Evolutionary conservation across 257 asterid species (phyloP), one percentile per base, ranked within the genome.

Genomic region (Nicotiana tomentosiformis): DNA sequence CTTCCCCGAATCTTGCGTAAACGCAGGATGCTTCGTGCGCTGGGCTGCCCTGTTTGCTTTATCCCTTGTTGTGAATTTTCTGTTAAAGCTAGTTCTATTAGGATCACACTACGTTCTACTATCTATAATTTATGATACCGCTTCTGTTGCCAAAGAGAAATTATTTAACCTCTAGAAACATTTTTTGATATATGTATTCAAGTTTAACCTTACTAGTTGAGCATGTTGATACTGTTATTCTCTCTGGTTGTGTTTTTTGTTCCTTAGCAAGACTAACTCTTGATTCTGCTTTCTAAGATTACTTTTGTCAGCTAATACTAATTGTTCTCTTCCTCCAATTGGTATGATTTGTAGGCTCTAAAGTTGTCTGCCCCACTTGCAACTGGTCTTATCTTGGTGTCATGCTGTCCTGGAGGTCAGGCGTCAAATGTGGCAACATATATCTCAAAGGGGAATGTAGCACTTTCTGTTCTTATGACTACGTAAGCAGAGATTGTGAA

Each of bases 381-480:
- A 60, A 95, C 99, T 87, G 99, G 99, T 68, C 98, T 95, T 89
- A 95, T 95, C 86, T 82, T 95, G 89, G 99, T 95, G 61, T 95
- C 99, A 26, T 95, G 99, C 90, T 95, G 99, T 87, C 99, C 99
- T 81, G 99, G 99, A 68, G 99, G 99, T 43, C 99, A 95, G 87
- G 99, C 99, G 60, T 95, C 99, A 30, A 95, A 95, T 85, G 99
- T 95, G 83, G 99, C 99, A 65, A 94, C 99, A 20, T 95, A 92
- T 82, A 95, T 95, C 84, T 94, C 99, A 10, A 95, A 92, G 87
- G 99, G 99, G 81, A 95, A 95, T 84, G 99, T 95, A 4, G 99
- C 99, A 84, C 98, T 95, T 64, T 95, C 99, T 55, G 99, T 95
- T 92, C 98, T 95, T 85, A 95, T 95, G 99, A 95, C 99, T 57